Evolutionary conservation across 768 basidiomycete genomes (phyloP).

Genomic region (Amanita molliuscula): DNA sequence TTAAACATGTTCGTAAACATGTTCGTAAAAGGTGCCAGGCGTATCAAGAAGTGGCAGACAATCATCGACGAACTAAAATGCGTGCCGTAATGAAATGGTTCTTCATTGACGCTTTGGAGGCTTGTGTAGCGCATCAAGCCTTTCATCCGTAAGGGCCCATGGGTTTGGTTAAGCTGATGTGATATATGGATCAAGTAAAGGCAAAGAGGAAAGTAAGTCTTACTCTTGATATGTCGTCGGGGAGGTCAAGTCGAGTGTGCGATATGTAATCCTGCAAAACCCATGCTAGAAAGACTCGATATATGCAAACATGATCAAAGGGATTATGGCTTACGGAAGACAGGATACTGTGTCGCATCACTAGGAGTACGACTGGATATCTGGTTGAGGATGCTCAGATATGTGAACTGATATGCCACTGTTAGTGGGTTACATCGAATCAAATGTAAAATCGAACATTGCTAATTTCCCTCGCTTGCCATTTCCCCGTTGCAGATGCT

Average conservation of each 20-base stretch:
- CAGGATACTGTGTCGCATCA: slow-evolving; percentile 91
- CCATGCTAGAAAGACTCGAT: slow-evolving; percentile 54
- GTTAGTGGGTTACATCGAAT: not conserved
- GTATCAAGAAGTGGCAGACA: slow-evolving; percentile 88
- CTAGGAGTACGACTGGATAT: slow-evolving; percentile 88
- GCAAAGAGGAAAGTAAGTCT: slow-evolving; percentile 14
- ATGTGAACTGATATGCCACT: slow-evolving; percentile 55
- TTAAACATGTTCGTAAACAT: no score
- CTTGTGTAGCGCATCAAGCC: slow-evolving; percentile 63
- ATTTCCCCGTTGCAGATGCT: slow-evolving; percentile 62
- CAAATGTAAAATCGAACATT: slow-evolving; percentile 44
- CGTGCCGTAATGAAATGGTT: slow-evolving; percentile 88
- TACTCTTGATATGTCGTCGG: slow-evolving; percentile 65
- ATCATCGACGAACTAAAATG: slow-evolving; percentile 98
- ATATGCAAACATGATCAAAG: not conserved
- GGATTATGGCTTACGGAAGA: slow-evolving; percentile 54
- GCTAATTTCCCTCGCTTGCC: slow-evolving; percentile 87
- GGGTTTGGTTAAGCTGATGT: slow-evolving; percentile 60
- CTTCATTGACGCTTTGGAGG: slow-evolving; percentile 70
- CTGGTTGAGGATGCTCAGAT: slow-evolving; percentile 83
- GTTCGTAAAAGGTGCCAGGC: slow-evolving; percentile 84
- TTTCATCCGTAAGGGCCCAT: slow-evolving; percentile 81
- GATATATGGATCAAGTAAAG: not conserved
- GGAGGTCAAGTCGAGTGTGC: slow-evolving; percentile 50
- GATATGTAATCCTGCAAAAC: slow-evolving; percentile 81